These are phyloP conservation scores for Steccherinum ochraceum DNA, from an alignment of 768 basidiomycete genomes.

Conservation along the genomic window DNA sequence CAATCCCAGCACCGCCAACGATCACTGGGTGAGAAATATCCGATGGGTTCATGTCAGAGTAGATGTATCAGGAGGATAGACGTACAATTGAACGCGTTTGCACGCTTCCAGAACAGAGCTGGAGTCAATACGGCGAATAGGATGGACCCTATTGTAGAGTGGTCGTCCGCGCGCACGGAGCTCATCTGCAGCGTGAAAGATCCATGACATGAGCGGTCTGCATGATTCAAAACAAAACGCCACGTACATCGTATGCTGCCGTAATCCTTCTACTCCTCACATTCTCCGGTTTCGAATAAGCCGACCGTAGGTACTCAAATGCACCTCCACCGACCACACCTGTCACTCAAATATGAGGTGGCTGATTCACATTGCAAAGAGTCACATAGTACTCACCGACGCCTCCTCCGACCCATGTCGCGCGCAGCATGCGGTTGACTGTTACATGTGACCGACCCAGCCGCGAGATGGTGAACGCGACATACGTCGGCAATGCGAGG, in stretches of 20 bases:
- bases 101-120: slow-evolving; percentile 69
- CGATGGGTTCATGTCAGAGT: slow-evolving; percentile 2
- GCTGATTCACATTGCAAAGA: not conserved
- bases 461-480: slow-evolving; percentile 43
- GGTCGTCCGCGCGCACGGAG: slow-evolving; percentile 61
- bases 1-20: slow-evolving; percentile 65
- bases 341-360: slow-evolving; percentile 15
- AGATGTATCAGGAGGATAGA: slow-evolving; percentile 2
- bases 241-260: slow-evolving; percentile 52
- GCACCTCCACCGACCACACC: slow-evolving; percentile 48
- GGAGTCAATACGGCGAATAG: slow-evolving; percentile 59
- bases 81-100: slow-evolving; percentile 54
- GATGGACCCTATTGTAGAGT: slow-evolving; percentile 67
- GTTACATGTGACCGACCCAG: slow-evolving; percentile 50
- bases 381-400: slow-evolving; percentile 35
- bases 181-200: slow-evolving; percentile 36
- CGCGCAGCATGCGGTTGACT: slow-evolving; percentile 57
- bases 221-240: slow-evolving; percentile 2
- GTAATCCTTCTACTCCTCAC: slow-evolving; percentile 44
- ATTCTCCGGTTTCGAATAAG: slow-evolving; percentile 42
- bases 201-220: not conserved
- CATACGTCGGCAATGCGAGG: slow-evolving; percentile 55
- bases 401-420: slow-evolving; percentile 67
- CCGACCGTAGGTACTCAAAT: slow-evolving; percentile 56
- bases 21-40: slow-evolving; percentile 53